These are phyloP conservation scores for Dictyostelium purpureum DNA, from an alignment of 78 protist genomes.

Conservation along the genomic window DNA sequence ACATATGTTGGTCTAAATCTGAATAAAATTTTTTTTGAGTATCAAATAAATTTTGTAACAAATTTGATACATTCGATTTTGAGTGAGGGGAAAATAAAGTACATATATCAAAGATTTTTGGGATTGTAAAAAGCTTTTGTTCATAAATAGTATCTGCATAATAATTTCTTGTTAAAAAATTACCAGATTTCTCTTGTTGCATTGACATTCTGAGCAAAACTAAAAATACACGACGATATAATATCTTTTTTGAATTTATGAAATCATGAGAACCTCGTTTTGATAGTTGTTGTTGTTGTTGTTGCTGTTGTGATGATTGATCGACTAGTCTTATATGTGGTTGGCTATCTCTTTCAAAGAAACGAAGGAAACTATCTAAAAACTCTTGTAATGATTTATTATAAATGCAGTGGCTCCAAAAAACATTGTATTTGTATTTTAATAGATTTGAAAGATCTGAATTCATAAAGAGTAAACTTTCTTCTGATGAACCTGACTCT, in stretches of 20 bases:
- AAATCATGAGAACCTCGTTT: conserved; percentile 5
- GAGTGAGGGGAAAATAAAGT: neutral
- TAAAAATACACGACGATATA: conserved; percentile 12
- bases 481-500: neutral
- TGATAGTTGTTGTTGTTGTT: too few species aligned
- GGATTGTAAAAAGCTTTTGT: conserved; percentile 7
- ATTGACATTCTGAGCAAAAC: conserved; percentile 20
- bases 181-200: conserved; percentile 30
- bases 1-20: neutral
- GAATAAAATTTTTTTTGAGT: conserved; percentile 13
- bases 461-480: conserved; percentile 20
- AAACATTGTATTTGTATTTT: conserved; percentile 35
- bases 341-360: neutral
- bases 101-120: conserved; percentile 47
- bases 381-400: conserved; percentile 15
- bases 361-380: conserved; percentile 35
- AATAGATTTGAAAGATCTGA: conserved; percentile 31
- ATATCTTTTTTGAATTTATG: conserved; percentile 1
- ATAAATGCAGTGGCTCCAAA: conserved; percentile 37
- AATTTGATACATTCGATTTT: neutral
- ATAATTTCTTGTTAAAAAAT: neutral
- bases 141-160: conserved; percentile 6
- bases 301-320: neutral
- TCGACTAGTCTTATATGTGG: neutral
- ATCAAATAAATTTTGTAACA: conserved; percentile 28